These are phyloP conservation scores for Tothia fuscella DNA, from an alignment of 2,329 filamentous ascomycete genomes.

Conservation along the genomic window DNA sequence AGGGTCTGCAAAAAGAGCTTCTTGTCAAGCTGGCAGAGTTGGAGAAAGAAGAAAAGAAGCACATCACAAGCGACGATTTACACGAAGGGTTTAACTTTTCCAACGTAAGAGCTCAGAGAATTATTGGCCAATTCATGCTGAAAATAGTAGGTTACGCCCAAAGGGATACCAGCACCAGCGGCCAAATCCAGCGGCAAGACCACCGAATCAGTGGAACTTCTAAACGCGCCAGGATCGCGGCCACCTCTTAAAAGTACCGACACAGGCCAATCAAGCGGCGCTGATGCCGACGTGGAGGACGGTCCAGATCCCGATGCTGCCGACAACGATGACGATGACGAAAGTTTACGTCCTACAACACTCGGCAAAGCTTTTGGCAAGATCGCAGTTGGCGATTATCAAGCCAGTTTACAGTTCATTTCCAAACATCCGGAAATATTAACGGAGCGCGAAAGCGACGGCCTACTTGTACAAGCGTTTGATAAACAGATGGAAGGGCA, in stretches of 20 bases:
- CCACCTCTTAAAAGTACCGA: conserved; percentile 18
- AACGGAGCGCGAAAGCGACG: conserved; percentile 78
- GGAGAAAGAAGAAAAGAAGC: conserved; percentile 71
- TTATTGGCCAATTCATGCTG: background rate
- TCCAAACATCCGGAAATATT: conserved; percentile 67
- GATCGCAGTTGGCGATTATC: conserved; percentile 66
- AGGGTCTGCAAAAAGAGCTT: conserved; percentile 65
- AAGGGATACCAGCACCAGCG: conserved; percentile 14
- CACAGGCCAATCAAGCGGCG: conserved; percentile 41
- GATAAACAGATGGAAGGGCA: conserved; percentile 69
- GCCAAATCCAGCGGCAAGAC: conserved; percentile 26
- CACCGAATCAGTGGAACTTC: conserved; percentile 51
- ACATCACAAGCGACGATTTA: conserved; percentile 88
- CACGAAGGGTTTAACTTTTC: conserved; percentile 87
- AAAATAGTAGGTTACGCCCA: conserved; percentile 14
- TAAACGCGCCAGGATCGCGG: conserved; percentile 48
- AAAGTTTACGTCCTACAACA: conserved; percentile 62
- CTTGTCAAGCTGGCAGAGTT: conserved; percentile 63
- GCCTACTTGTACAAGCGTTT: conserved; percentile 81
- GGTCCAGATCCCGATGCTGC: conserved; percentile 26
- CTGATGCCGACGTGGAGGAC: conserved; percentile 51
- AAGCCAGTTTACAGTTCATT: conserved; percentile 62
- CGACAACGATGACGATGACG: conserved; percentile 51
- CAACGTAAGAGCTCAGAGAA: conserved; percentile 37
- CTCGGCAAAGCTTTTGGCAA: conserved; percentile 70